phyloP scores from a whole-genome alignment of 495 filamentous ascomycete species.

The Pseudevernia furfuracea region DNA sequence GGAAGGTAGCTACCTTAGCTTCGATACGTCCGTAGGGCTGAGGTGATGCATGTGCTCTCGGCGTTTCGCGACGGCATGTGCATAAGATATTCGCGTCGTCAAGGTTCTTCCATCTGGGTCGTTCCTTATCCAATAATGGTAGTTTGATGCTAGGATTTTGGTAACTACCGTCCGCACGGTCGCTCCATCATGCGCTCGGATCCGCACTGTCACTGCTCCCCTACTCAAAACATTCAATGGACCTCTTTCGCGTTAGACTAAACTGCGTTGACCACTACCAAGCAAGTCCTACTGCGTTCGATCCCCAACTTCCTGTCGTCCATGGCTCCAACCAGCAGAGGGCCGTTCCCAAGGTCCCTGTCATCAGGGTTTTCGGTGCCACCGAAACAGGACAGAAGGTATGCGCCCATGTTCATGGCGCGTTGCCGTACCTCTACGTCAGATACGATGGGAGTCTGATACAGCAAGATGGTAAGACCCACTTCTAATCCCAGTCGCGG shows the following conservation, averaged over 20 bases:
- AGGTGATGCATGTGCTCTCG: not conserved
- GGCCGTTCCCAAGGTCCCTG: conserved; percentile 61
- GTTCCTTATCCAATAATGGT: not conserved
- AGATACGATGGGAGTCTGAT: conserved; percentile 70
- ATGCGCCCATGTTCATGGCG: conserved; percentile 93
- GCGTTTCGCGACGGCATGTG: too few relatives aligned
- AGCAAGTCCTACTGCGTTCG: conserved; percentile 64
- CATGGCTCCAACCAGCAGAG: conserved; percentile 45
- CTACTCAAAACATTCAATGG: conserved; percentile 37
- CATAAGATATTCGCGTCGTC: not conserved
- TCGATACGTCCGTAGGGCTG: not conserved
- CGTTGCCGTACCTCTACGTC: conserved; percentile 88
- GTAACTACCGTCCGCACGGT: not conserved
- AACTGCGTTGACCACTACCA: conserved; percentile 96
- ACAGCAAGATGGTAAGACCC: conserved; percentile 52
- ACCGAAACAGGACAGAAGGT: conserved; percentile 95
- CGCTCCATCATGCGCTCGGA: conserved; percentile 19
- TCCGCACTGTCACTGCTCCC: conserved; percentile 7
- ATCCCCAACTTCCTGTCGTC: conserved; percentile 62
- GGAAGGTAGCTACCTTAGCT: too few relatives aligned
- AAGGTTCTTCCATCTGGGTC: not conserved
- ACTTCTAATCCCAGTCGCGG: not conserved
- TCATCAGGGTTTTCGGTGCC: conserved; percentile 85
- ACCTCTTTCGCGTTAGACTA: conserved; percentile 74
- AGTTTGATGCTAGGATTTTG: not conserved